A percentile compares a stretch with the other conserved stretches of the same genome.
Conservation (phyloP, 345 rosid genomes). For the Nasturtium officinale region DNA sequence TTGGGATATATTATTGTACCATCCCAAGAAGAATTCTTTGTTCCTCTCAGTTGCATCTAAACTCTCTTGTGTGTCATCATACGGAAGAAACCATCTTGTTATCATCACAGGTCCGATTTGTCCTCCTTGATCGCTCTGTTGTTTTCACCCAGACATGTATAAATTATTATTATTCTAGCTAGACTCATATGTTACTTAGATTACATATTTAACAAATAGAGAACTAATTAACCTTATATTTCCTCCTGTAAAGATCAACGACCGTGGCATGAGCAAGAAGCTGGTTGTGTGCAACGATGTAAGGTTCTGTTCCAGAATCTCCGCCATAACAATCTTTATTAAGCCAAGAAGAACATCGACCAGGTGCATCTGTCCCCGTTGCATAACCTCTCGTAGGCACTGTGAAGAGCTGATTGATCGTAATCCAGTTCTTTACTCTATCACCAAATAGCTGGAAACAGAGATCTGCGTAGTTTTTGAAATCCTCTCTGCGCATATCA, state of each 20-base stretch:
- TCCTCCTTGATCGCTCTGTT: slow-evolving; percentile 3
- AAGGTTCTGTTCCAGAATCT: slow-evolving; percentile 40
- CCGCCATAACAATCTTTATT: slow-evolving; percentile 30
- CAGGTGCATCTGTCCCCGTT: slow-evolving; percentile 43
- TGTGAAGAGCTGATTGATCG: slow-evolving; percentile 46
- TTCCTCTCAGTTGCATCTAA: slow-evolving; percentile 30
- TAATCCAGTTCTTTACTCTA: slow-evolving; percentile 52
- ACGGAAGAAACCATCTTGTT: slow-evolving; percentile 41
- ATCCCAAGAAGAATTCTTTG: slow-evolving; percentile 33
- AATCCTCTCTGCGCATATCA: slow-evolving; percentile 40
- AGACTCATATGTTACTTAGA: neutral
- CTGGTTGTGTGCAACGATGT: slow-evolving; percentile 29
- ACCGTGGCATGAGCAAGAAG: slow-evolving; percentile 36
- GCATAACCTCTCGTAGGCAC: slow-evolving; percentile 37
- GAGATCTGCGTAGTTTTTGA: slow-evolving; percentile 43
- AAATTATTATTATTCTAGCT: too few relatives aligned
- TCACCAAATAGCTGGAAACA: slow-evolving; percentile 48
- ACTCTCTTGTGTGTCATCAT: neutral
- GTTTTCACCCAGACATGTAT: neutral
- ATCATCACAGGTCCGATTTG: slow-evolving; percentile 40
- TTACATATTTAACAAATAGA: neutral
- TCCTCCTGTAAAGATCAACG: slow-evolving; percentile 27
- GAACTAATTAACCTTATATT: slow-evolving; percentile 31
- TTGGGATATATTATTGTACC: slow-evolving; percentile 1
- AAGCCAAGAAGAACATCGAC: slow-evolving; percentile 46